These are phyloP conservation scores for Astrephomene gubernaculifera DNA, from an alignment of 139 green algal species.

Conservation along the genomic window DNA sequence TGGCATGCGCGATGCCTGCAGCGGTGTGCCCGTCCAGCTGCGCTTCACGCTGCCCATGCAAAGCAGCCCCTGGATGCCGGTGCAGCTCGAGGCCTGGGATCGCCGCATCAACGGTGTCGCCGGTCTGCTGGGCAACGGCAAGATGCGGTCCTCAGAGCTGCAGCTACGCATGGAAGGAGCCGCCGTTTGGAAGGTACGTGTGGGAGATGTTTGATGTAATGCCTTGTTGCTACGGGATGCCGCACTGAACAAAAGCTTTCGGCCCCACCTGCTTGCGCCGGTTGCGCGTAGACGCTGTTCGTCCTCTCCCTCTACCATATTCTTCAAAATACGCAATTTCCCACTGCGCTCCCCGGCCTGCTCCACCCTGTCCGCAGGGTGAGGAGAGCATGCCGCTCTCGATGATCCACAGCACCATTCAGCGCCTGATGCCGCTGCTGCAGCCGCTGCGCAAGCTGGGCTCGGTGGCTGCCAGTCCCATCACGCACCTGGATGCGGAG, in stretches of 20 bases:
- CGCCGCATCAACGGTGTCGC: background rate
- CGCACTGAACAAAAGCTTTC: background rate
- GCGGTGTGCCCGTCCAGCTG: background rate
- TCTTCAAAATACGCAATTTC: no score
- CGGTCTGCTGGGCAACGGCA: background rate
- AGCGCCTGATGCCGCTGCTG: background rate
- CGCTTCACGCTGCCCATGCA: slow-evolving; percentile 34
- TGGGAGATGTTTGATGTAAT: no score
- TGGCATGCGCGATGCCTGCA: slow-evolving; percentile 19
- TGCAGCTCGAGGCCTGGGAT: slow-evolving; percentile 22
- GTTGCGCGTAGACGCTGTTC: no score
- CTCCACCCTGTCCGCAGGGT: background rate
- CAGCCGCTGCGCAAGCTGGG: background rate
- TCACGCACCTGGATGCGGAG: slow-evolving; percentile 11
- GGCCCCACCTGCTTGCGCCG: background rate
- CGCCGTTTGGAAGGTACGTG: slow-evolving; percentile 9
- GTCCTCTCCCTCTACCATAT: no score
- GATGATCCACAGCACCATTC: background rate
- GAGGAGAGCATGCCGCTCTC: background rate
- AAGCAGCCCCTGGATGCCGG: background rate
- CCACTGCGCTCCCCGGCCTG: no score
- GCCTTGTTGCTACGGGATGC: background rate
- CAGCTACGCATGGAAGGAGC: slow-evolving; percentile 25
- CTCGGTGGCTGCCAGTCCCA: background rate
- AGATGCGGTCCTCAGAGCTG: background rate